Percentiles rank a stretch among this genome's conserved stretches.
phyloP scores from a whole-genome alignment of 768 basidiomycete genomes.

The Gymnopilus junonius region DNA sequence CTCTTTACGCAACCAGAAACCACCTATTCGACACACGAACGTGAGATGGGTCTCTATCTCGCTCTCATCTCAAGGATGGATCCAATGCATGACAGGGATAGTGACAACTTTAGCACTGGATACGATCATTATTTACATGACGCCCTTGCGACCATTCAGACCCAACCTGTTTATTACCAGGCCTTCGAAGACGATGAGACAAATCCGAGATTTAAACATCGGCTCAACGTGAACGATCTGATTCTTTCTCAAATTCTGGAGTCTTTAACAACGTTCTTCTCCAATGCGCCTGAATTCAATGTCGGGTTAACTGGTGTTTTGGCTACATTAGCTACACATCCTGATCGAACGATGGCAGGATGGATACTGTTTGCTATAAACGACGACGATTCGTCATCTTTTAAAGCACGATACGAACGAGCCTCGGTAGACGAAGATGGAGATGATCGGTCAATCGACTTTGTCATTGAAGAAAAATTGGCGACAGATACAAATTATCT shows the following conservation, averaged over 20 bases:
- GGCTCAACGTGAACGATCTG: conserved; percentile 79
- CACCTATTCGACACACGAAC: conserved; percentile 80
- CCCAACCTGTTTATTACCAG: conserved; percentile 60
- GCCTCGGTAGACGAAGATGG: conserved; percentile 49
- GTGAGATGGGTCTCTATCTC: conserved; percentile 83
- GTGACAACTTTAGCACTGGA: conserved; percentile 80
- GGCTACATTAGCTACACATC: conserved; percentile 81
- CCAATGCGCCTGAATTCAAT: conserved; percentile 85
- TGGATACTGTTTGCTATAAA: conserved; percentile 79
- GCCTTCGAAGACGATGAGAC: conserved; percentile 44
- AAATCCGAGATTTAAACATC: conserved; percentile 58
- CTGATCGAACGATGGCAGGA: conserved; percentile 82
- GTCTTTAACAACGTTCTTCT: conserved; percentile 77
- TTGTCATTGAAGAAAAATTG: conserved; percentile 67
- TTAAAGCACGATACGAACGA: conserved; percentile 11
- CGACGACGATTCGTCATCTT: conserved; percentile 31
- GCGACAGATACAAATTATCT: conserved; percentile 58
- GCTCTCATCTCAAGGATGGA: conserved; percentile 79
- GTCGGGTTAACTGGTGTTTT: conserved; percentile 86
- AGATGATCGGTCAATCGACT: conserved; percentile 86
- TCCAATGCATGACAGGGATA: conserved; percentile 67
- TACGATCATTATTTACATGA: conserved; percentile 85
- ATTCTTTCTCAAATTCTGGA: conserved; percentile 74
- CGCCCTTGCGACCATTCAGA: conserved; percentile 69
- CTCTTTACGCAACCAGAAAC: conserved; percentile 68